Base-by-base conservation (phyloP, 768 basidiomycete genomes). In the Boletus vinaceobasis region DNA sequence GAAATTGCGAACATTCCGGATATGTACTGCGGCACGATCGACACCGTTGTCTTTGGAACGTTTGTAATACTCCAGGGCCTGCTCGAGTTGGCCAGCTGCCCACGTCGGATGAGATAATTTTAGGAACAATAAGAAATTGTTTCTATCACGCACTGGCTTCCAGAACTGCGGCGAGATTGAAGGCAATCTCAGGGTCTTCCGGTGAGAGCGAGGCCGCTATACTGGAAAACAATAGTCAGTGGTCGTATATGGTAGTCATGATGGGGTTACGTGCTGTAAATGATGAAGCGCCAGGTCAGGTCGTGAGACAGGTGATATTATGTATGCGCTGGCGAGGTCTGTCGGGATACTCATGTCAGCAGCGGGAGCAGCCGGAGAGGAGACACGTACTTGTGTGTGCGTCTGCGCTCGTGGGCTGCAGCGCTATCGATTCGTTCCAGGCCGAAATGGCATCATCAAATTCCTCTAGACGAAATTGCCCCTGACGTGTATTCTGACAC, bases 251-350 rank as follows among this genome's bases (percentile, higher is more conserved):
- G 66, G 65, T 60, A 63, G 55, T 57, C 46, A 57, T 65, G 61
- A 59, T 55, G 58, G 54, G 36, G 62, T 58, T 59, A 75, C 78
- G 60, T 77, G 85, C 91, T 83, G 79, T 61, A 93, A 77, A 76
- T 93, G 91, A 68, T 90, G 86, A 59, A 92, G 73, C 50, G 91
- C 91, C 57, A 93, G 83, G 78, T 93, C 90, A 62, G 92, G 90
- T 65, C 89, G 81, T 56, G 88, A 79, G 60, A 85, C 80, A 71
- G 81, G 77, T 50, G 88, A 89, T 65, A 91, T 85, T 65, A 93
- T 87, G 73, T 93, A 93, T 63, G 91, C 91, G 69, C 88, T 92
- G 49, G 92, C 91, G 45, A 93, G 77, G 74, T 93, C 90, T 93
- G 64, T 57, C 53, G 61, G 56, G 57, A 59, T 56, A 42, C 53